Base-by-base conservation (phyloP, 768 basidiomycete genomes). In the Lactarius akahatsu region DNA sequence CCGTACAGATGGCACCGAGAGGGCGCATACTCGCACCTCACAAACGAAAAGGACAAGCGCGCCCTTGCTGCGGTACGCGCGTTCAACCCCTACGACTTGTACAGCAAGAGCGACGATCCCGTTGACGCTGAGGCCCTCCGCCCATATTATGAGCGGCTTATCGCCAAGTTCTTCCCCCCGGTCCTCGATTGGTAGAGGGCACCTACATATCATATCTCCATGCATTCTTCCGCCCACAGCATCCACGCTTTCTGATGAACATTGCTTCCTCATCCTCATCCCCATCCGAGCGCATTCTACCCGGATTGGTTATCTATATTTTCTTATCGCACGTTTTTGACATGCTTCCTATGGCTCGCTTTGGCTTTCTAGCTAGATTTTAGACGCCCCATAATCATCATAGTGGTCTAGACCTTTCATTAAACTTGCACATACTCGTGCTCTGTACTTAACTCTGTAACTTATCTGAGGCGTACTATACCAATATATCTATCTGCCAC, bases 31-130 rank as follows among this genome's bases (percentile, higher is more conserved):
- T 74, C 76, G 26, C 89, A 95, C 73, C 84, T 96, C 57, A 88
- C 85, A 69, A 87, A 87, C 74, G 88, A 88, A 20, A 86, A 87
- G 62, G 91, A 93, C 75, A 70, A 76, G 65, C 78, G 78, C 61
- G 80, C 85, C 23, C 84, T 93, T 38, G 84, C 81, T 47, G 93
- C 92, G 18, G 92, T 93, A 34, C 83, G 84, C 55, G 89, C 88
- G 0, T 96, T 96, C 84, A 96, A 96, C 77, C 94, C 94, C 0
- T 96, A 96, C 77, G 94, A 96, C 73, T 84, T 97, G 8, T 97
- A 97, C 80, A 90, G 88, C 81, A 96, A 96, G 78, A 85, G 83
- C 72, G 91, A 96, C 72, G 83, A 84, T 52, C 83, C 86, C 5
- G 84, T 88, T 62, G 76, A 86, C 59, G 80, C 82, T 16, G 85